Evolutionary conservation across 2,329 filamentous ascomycete genomes (phyloP).

Genomic region (Basipetospora chlamydospora): DNA sequence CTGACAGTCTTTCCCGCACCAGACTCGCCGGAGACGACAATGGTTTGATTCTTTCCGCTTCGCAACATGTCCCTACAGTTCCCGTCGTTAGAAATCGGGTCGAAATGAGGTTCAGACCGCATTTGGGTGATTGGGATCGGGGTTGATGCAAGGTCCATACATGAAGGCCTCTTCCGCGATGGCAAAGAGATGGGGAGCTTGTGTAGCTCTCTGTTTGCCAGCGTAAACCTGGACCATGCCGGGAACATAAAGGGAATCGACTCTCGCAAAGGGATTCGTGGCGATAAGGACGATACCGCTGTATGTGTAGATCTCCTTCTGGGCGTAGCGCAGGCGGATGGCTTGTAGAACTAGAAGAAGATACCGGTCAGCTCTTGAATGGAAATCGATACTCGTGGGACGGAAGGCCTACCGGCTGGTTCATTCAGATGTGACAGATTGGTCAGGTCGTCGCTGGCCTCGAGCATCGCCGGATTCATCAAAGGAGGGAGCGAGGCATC

Average conservation of each 20-base stretch:
- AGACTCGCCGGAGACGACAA: constrained; percentile 98
- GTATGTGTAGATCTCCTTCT: constrained; percentile 99
- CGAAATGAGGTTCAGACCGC: too few relatives aligned
- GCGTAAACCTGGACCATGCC: constrained; percentile 99
- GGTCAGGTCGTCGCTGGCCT: constrained; percentile 95
- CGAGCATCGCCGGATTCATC: constrained; percentile 96
- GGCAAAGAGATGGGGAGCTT: constrained; percentile 94
- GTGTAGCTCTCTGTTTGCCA: constrained; percentile 88
- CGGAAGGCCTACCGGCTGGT: constrained; percentile 61
- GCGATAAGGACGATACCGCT: constrained; percentile 97
- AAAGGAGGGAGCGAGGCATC: constrained; percentile 72
- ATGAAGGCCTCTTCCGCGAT: constrained; percentile 98
- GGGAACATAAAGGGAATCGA: constrained; percentile 95
- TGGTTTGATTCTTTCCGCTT: constrained; percentile 90
- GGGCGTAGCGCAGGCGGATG: constrained; percentile 88
- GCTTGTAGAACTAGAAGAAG: constrained; percentile 67
- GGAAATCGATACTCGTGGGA: not conserved
- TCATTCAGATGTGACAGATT: constrained; percentile 97
- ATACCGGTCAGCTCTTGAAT: not conserved
- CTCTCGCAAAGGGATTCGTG: constrained; percentile 91
- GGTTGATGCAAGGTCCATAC: constrained; percentile 34
- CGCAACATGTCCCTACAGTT: constrained; percentile 76
- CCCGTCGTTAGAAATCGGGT: too few relatives aligned
- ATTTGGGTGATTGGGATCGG: not conserved
- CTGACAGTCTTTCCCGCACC: constrained; percentile 98